Evolutionary conservation across 2,329 filamentous ascomycete species (phyloP), one percentile per base, ranked within the genome.

Genomic region (Fusarium sp.): DNA sequence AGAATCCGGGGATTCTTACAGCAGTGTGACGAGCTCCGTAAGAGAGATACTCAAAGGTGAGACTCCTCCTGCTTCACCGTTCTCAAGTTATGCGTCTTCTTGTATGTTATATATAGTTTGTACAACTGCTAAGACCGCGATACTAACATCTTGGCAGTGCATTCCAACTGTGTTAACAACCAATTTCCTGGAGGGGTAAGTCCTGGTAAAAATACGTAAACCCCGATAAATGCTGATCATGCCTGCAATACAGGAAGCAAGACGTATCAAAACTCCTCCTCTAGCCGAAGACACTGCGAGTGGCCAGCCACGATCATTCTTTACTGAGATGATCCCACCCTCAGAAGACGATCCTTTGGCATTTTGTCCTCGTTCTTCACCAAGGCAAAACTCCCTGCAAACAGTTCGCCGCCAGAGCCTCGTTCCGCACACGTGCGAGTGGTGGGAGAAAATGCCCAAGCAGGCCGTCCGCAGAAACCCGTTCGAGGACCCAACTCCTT

Each of bases 221-320:
- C 10, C 7, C 24, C n/a, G 26, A n/a, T 54, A 76, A 24, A 76
- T 42, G 10, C 44, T 62, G 17, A 63, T 9, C 4, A 39, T 8
- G 13, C 17, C 51, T 9, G 17, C 11, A 8, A 10, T 11, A 21
- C 49, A 86, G 84, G 84, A 87, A 76, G 84, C 84, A 7, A 80
- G 75, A n/a, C 80, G 84, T 6, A 74, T 87, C 14, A 80, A 79
- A 50, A 86, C 84, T 4, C 84, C 84, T 2, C 83, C 83, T 0
- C 69, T 84, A 21, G 78, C 78, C 21, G 80, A 83, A 61, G 75
- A 77, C 40, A 79, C 77, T 10, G 74, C 75, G 15, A 79, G 79
- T 45, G 78, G 79, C 7, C 78, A 68, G 34, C 76, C 79, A 5
- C 80, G 81, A 7, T 79, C 77, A 6, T 83, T 85, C 69, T 85